Conservation (phyloP, 768 basidiomycete species). For the Termitomyces sp. region DNA sequence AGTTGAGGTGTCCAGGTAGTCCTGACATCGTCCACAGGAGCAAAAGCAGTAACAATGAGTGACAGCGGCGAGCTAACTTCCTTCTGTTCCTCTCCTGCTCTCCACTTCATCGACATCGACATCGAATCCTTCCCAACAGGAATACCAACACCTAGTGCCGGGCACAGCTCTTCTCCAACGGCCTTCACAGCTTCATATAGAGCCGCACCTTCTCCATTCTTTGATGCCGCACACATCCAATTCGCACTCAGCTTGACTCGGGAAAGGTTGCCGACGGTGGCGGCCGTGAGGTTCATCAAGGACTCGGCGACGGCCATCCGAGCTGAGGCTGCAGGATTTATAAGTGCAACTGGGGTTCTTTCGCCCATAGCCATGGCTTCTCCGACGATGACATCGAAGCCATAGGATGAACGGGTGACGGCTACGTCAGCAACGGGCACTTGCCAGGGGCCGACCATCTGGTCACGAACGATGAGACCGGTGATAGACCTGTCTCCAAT, state of each 20-base stretch:
- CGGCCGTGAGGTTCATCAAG: conserved; percentile 86
- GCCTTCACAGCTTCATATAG: conserved; percentile 90
- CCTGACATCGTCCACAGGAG: conserved; percentile 74
- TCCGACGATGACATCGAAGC: conserved; percentile 78
- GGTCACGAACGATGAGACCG: conserved; percentile 92
- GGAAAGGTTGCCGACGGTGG: conserved; percentile 64
- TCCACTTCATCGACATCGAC: conserved; percentile 99
- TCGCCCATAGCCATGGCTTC: conserved; percentile 99
- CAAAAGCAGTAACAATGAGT: conserved; percentile 92
- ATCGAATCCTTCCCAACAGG: conserved; percentile 99
- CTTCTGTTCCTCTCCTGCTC: conserved; percentile 56
- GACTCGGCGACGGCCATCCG: conserved; percentile 96
- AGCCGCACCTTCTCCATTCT: conserved; percentile 82
- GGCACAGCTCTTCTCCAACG: conserved; percentile 92
- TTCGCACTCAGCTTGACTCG: conserved; percentile 96
- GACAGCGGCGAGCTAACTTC: conserved; percentile 92
- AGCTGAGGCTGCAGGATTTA: conserved; percentile 86
- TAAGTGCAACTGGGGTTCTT: conserved; percentile 87
- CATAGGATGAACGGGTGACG: conserved; percentile 91
- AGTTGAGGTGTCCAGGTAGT: conserved; percentile 94
- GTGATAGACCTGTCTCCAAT: conserved; percentile 96
- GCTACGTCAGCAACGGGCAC: conserved; percentile 97
- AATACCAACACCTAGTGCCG: conserved; percentile 85
- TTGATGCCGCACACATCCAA: conserved; percentile 98
- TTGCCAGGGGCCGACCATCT: conserved; percentile 99